Base-by-base conservation (phyloP, 768 basidiomycete species). In the Chalciporus sphaerocephalus region DNA sequence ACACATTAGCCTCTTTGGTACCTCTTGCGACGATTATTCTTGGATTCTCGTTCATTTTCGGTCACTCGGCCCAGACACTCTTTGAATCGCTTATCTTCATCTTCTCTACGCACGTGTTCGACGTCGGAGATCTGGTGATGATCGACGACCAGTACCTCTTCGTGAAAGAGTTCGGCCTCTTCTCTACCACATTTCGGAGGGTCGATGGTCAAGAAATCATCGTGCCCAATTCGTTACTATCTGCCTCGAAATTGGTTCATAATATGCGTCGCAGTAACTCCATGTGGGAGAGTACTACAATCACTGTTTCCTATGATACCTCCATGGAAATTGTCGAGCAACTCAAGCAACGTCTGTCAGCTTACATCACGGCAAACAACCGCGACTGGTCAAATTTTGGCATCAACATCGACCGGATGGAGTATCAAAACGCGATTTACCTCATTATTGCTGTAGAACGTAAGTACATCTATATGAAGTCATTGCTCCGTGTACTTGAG, bases 21-120 rank as follows among this genome's bases (percentile, higher is more conserved):
- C 88, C 87, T 9, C 73, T 90, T 28, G 87, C 86, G 3, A 87
- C 87, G 1, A 78, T 89, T 52, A 78, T 89, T 48, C 78, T 90
- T 36, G 88, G 87, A 4, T 88, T 91, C 59, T 88, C 85, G 11
- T 91, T 91, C 69, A 79, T 91, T 48, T 91, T 91, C 50, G 87
- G 88, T 2, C 79, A 88, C 62, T 86, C 87, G 2, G 88, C 88
- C 1, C 81, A 85, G 51, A 81, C 79, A 0, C 65, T 90, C 2
- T 91, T 90, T 51, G 83, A 88, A 69, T 87, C 85, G 85, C 75
- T 90, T 17, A 85, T 90, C 56, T 90, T 90, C 69, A 88, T 89
- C 47, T 88, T 89, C 62, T 85, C 83, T 1, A 89, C 87, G 0
- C 88, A 90, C 58, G 83, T 87, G n/a, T 90, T 85, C 53, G 87